Conservation (phyloP, 495 filamentous ascomycete genomes). For the Cercophora samala region DNA sequence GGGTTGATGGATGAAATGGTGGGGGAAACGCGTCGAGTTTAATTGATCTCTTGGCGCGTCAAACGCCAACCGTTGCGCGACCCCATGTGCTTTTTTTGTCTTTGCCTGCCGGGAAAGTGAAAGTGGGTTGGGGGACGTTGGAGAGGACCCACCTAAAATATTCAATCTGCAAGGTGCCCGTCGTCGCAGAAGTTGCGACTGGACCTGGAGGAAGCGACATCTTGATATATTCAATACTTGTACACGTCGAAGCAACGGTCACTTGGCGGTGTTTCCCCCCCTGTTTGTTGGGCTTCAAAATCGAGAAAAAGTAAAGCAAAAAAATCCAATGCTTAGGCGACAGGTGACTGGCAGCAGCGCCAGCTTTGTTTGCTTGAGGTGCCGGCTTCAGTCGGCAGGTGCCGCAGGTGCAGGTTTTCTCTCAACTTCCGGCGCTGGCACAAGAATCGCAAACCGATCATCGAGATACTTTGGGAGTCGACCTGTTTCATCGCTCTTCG, state of each 20-base stretch:
- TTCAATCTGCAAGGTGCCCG: slow-evolving; percentile 15
- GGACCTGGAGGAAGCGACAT: background rate
- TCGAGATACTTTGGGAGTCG: background rate
- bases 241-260: background rate
- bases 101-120: slow-evolving; percentile 22
- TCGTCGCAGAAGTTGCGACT: slow-evolving; percentile 12
- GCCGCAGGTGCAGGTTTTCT: background rate
- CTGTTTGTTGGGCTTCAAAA: background rate
- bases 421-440: slow-evolving; percentile 11
- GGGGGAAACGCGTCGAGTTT: slow-evolving; percentile 9
- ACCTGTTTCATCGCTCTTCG: background rate
- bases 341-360: slow-evolving; percentile 32
- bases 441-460: background rate
- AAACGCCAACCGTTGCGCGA: slow-evolving; percentile 17
- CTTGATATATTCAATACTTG: background rate
- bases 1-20: background rate
- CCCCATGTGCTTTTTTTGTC: slow-evolving; percentile 5
- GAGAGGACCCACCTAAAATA: slow-evolving; percentile 31
- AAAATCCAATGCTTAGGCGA: slow-evolving; percentile 42
- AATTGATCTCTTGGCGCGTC: background rate
- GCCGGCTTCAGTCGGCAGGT: slow-evolving; percentile 38
- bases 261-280: background rate
- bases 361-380: slow-evolving; percentile 50
- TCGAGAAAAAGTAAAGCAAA: background rate
- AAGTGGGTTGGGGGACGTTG: background rate